phyloP scores from a whole-genome alignment of 768 basidiomycete genomes.

The Asterophora parasitica region DNA sequence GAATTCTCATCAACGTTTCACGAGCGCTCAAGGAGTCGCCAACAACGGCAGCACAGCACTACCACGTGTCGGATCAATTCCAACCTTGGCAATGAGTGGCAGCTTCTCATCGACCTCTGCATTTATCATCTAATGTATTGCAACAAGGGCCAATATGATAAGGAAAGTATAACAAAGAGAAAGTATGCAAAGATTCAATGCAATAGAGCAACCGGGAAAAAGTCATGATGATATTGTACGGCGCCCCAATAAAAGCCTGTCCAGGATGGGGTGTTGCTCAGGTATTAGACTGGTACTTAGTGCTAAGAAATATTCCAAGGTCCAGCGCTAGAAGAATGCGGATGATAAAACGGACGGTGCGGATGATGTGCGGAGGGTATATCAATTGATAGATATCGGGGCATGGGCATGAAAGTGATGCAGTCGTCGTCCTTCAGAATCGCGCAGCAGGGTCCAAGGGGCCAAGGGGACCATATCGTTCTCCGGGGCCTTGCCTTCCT shows the following conservation, averaged over 20 bases:
- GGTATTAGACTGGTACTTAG: slow-evolving; percentile 30
- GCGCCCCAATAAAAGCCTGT: slow-evolving; percentile 10
- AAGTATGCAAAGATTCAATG: slow-evolving; percentile 14
- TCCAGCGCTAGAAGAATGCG: slow-evolving; percentile 24
- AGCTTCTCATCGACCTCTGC: too few species aligned
- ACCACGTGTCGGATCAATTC: background rate
- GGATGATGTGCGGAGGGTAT: slow-evolving; percentile 34
- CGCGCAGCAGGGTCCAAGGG: slow-evolving; percentile 57
- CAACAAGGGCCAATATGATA: slow-evolving; percentile 10
- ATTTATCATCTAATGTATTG: slow-evolving; percentile 16
- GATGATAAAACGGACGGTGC: slow-evolving; percentile 21
- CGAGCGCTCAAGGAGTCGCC: too few species aligned
- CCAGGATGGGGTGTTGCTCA: slow-evolving; percentile 11
- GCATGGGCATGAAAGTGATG: slow-evolving; percentile 21
- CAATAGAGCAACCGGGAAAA: slow-evolving; percentile 10
- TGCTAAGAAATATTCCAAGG: slow-evolving; percentile 22
- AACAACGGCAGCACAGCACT: too few species aligned
- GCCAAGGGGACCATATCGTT: slow-evolving; percentile 52
- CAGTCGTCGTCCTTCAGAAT: slow-evolving; percentile 33
- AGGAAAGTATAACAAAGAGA: slow-evolving; percentile 8
- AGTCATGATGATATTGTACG: slow-evolving; percentile 12
- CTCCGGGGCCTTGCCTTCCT: slow-evolving; percentile 24
- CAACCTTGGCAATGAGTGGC: too few species aligned
- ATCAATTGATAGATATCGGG: slow-evolving; percentile 31
- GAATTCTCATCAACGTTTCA: too few species aligned